These are phyloP conservation scores for Botryotinia convoluta DNA, from an alignment of 2,329 filamentous ascomycete genomes.

Conservation along the genomic window DNA sequence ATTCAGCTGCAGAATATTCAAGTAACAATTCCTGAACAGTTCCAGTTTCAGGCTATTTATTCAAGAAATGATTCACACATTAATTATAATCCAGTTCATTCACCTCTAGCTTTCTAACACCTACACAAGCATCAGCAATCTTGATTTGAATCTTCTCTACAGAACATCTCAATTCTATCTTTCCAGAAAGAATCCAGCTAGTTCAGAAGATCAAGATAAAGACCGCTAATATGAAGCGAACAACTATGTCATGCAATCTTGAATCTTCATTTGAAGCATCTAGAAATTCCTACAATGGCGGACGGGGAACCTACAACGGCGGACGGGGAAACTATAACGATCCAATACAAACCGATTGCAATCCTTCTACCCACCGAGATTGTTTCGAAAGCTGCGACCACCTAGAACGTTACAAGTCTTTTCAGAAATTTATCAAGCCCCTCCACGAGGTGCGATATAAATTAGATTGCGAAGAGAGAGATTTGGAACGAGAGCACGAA, in stretches of 20 bases:
- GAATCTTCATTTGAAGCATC: too few relatives aligned
- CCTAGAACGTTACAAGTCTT: background rate
- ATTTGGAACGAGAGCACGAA: background rate
- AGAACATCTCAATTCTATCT: background rate
- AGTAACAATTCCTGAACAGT: background rate
- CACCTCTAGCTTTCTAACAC: background rate
- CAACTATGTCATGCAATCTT: too few relatives aligned
- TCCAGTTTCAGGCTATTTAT: background rate
- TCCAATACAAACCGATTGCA: background rate
- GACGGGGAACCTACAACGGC: too few relatives aligned
- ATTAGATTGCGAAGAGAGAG: rapidly evolving
- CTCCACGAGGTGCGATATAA: background rate
- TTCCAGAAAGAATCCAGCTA: background rate
- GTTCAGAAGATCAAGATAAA: background rate
- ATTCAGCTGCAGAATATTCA: background rate
- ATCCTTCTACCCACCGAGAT: background rate
- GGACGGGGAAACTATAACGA: background rate
- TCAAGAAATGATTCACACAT: background rate
- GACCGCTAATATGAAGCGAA: background rate
- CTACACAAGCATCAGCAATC: background rate
- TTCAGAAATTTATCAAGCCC: background rate
- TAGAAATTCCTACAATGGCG: too few relatives aligned
- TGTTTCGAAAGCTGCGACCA: background rate
- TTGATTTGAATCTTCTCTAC: background rate
- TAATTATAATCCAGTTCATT: background rate